A percentile compares a stretch with the other conserved stretches of the same genome.
Evolutionary conservation across 495 filamentous ascomycete genomes (phyloP).

Genomic region (Platismatia glauca): DNA sequence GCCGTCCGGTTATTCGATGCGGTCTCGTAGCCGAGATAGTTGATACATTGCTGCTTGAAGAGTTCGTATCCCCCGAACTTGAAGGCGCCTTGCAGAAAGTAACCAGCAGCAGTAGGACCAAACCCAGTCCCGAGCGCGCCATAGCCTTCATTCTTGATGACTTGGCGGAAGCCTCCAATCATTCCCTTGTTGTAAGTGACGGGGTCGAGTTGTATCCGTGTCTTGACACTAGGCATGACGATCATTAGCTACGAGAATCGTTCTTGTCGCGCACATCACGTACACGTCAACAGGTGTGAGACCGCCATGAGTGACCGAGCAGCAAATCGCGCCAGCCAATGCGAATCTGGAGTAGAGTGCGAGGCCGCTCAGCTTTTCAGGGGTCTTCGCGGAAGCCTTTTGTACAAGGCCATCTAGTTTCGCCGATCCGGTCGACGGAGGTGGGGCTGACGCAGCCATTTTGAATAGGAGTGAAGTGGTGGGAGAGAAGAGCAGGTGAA

Average conservation of each 20-base stretch:
- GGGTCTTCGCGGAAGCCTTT: constrained; percentile 31
- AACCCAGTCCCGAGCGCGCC: constrained; percentile 81
- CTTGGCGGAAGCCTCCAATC: constrained; percentile 78
- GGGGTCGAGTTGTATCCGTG: constrained; percentile 87
- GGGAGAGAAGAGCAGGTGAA: too few species aligned
- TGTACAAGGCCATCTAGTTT: constrained; percentile 35
- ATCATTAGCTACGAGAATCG: constrained; percentile 13
- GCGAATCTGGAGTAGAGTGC: constrained; percentile 75
- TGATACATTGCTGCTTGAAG: constrained; percentile 91
- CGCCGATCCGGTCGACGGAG: constrained; percentile 31
- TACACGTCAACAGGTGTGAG: constrained; percentile 97
- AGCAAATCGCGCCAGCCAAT: constrained; percentile 89
- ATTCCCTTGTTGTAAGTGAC: constrained; percentile 82
- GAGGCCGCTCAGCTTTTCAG: constrained; percentile 42
- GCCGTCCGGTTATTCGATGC: constrained; percentile 79
- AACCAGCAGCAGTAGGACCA: constrained; percentile 81
- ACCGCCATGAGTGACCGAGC: constrained; percentile 84
- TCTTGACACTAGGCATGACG: constrained; percentile 70
- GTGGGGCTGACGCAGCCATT: constrained; percentile 37
- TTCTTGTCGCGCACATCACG: constrained; percentile 33
- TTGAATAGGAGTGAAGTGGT: constrained; percentile 16
- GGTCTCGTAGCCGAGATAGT: constrained; percentile 66
- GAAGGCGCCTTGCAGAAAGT: constrained; percentile 92
- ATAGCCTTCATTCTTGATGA: constrained; percentile 75
- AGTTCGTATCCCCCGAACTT: constrained; percentile 95